Base-by-base conservation (phyloP, 2,329 filamentous ascomycete genomes). In the Pseudogymnoascus sp. region DNA sequence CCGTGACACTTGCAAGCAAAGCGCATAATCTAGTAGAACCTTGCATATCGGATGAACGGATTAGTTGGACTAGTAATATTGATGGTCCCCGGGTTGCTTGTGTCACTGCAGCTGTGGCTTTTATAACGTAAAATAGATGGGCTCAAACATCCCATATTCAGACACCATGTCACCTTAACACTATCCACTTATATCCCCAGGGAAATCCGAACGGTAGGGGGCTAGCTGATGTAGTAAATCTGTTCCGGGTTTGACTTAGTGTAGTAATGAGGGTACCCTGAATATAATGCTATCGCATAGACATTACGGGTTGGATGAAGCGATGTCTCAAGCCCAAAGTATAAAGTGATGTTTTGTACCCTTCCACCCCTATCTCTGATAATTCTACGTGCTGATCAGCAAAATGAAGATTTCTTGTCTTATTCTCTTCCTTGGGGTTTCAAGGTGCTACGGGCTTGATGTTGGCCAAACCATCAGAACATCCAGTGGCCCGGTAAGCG, bases 401-500 rank as follows among this genome's bases (percentile, higher is more conserved):
- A 50, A 50, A 30, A 50, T 50, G 43, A 50, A 30, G 25, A 8
- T 30, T 30, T 50, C 25, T 50, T 50, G 22, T 30, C 22, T 50
- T 50, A 9, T 50, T 30, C 22, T 30, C 25, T 28, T 30, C 43
- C 43, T 50, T 30, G 43, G 22, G 43, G 16, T 50, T 14, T 50
- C 43, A 50, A 8, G 43, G 6, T 50, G 43, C 25, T 30, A 50
- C n/a, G 43, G 22, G 14, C 14, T 5, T 16, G 14, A n/a, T 50
- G 58, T 71, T 3, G 69, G 69, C 6, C 68, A 69, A 60, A 63
- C 62, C 5, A 67, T 71, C 7, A 50, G 66, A 18, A 71, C 70
- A 1, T 65, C 54, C 43, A 70, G 68, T 47, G 70, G 70, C 2
- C 63, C 65, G 18, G 67, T 71, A 6, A 62, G 41, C 59, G 70